Evolutionary conservation across 805 yeast species (phyloP).

Genomic region (Zygoascus biomembranicola): DNA sequence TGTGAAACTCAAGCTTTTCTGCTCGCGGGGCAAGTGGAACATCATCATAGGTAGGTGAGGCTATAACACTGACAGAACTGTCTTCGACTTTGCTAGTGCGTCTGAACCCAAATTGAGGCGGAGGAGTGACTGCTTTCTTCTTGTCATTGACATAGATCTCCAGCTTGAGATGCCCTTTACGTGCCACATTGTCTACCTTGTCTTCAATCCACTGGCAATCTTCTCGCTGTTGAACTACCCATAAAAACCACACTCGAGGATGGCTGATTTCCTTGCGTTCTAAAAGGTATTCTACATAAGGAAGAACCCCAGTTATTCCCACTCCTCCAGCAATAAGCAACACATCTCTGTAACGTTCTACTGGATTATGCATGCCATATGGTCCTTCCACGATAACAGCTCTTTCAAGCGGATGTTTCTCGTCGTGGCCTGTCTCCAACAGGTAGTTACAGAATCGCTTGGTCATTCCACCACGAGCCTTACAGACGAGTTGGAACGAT

Average conservation of each 20-base stretch:
- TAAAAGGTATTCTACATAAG: conserved; percentile 34
- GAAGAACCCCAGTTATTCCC: conserved; percentile 51
- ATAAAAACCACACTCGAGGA: conserved; percentile 20
- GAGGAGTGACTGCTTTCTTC: background rate
- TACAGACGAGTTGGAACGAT: conserved; percentile 41
- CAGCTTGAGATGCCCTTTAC: conserved; percentile 23
- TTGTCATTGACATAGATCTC: conserved; percentile 6
- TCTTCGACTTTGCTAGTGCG: background rate
- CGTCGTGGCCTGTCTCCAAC: conserved; percentile 27
- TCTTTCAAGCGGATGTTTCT: conserved; percentile 27
- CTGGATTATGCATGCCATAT: conserved; percentile 44
- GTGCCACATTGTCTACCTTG: conserved; percentile 18
- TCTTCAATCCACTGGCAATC: conserved; percentile 16
- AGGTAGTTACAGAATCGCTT: conserved; percentile 29
- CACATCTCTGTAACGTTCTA: conserved; percentile 39
- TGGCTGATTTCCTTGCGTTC: conserved; percentile 3
- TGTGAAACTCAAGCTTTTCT: background rate
- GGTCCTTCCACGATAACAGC: conserved; percentile 53
- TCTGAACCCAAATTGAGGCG: background rate
- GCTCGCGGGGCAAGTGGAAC: background rate
- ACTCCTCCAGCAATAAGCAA: conserved; percentile 56
- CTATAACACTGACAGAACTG: background rate
- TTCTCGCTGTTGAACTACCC: conserved; percentile 20
- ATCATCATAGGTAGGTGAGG: background rate
- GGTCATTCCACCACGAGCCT: conserved; percentile 49